Conservation (phyloP, 495 filamentous ascomycete genomes). For the Aspergillus nidulans region DNA sequence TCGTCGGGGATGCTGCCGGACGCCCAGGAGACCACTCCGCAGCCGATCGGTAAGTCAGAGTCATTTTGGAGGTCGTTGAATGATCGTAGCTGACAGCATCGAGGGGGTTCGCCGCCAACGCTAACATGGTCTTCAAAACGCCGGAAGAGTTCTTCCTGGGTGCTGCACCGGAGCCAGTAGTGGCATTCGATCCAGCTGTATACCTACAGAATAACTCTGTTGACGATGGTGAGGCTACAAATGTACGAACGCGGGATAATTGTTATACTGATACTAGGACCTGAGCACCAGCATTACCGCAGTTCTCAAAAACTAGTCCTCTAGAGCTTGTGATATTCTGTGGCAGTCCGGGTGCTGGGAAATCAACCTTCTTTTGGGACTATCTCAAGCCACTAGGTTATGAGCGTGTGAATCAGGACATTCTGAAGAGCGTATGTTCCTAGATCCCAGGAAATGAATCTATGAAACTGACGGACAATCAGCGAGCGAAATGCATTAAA, state of each 20-base stretch:
- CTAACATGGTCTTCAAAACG: conserved; percentile 73
- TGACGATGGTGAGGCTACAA: conserved; percentile 28
- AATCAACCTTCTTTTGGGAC: conserved; percentile 84
- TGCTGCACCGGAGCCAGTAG: conserved; percentile 56
- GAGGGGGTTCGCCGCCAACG: conserved; percentile 72
- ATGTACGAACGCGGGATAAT: neutral
- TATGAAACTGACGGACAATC: conserved; percentile 9
- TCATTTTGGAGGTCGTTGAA: neutral
- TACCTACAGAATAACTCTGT: conserved; percentile 43
- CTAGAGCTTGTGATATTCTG: conserved; percentile 80
- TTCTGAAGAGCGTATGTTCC: conserved; percentile 65
- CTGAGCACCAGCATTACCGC: conserved; percentile 14
- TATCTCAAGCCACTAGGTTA: conserved; percentile 76
- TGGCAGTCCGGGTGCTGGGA: conserved; percentile 84
- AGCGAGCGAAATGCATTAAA: conserved; percentile 83
- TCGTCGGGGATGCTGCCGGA: conserved; percentile 88
- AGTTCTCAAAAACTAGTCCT: conserved; percentile 59
- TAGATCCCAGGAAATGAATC: neutral
- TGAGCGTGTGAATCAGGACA: conserved; percentile 85
- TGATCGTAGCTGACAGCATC: neutral
- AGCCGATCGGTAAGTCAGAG: conserved; percentile 60
- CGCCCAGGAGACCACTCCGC: conserved; percentile 65
- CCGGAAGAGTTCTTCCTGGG: conserved; percentile 89
- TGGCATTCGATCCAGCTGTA: conserved; percentile 59
- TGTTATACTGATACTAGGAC: neutral